A percentile compares a stretch with the other conserved stretches of the same genome.
Conservation (phyloP, 306 rosid species). For the Castanea sativa region DNA sequence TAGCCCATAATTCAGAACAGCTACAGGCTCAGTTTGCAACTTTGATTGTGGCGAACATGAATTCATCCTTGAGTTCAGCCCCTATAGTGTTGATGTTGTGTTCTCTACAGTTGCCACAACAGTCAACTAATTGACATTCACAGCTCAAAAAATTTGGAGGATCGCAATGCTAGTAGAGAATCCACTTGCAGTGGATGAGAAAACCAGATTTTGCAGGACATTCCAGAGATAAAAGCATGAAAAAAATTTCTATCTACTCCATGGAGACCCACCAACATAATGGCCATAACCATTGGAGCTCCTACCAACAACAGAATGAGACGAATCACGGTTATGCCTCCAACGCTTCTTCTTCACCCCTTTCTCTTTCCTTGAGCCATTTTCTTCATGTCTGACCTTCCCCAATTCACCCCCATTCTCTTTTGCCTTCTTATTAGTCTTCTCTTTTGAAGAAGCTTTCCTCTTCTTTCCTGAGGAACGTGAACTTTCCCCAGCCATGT, state of each 20-base stretch:
- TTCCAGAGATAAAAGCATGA: not conserved
- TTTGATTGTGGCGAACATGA: not conserved
- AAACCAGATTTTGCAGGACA: not conserved
- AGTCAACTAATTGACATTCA: not conserved
- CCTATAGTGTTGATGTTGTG: not conserved
- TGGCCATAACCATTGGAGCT: constrained; percentile 21
- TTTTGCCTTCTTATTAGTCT: constrained; percentile 44
- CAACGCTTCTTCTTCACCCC: constrained; percentile 29
- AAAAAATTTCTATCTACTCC: constrained; percentile 26
- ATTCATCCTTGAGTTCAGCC: not conserved
- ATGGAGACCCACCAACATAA: constrained; percentile 17
- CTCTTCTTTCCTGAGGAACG: constrained; percentile 58
- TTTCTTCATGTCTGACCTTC: constrained; percentile 28
- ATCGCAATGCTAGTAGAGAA: not conserved
- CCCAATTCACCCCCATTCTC: constrained; percentile 27
- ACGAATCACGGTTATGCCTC: constrained; percentile 22
- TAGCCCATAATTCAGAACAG: not conserved
- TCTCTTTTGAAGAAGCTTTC: constrained; percentile 45
- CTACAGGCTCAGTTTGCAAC: not conserved
- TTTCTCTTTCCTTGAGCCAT: constrained; percentile 42
- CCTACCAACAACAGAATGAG: too few relatives aligned
- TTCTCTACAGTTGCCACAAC: not conserved
- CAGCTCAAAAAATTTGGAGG: not conserved
- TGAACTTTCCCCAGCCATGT: constrained; percentile 23
- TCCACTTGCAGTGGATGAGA: not conserved